These are phyloP conservation scores for Comarum palustre DNA, from an alignment of 306 rosid genomes.

Conservation along the genomic window DNA sequence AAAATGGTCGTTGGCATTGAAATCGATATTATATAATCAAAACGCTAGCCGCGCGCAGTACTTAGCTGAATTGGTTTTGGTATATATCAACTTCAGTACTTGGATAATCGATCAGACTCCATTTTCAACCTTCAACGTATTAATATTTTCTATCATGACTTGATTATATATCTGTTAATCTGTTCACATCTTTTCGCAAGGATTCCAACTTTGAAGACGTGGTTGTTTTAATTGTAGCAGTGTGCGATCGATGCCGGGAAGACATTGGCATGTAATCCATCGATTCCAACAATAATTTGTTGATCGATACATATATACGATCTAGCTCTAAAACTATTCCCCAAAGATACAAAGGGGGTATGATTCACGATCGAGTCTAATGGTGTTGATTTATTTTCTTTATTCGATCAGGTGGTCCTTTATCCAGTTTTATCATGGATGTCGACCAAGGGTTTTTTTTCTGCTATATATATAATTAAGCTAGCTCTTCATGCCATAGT, in stretches of 20 bases:
- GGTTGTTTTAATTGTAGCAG: not conserved
- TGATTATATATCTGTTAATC: not conserved
- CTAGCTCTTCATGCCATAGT: not conserved
- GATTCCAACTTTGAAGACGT: not conserved
- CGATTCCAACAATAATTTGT: not conserved
- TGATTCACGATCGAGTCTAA: not conserved
- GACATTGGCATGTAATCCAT: not conserved
- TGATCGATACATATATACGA: not conserved
- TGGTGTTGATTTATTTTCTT: no score
- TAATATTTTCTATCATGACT: not conserved
- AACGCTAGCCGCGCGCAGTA: no score
- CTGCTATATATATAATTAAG: not conserved
- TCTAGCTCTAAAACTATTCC: not conserved
- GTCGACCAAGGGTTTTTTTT: not conserved
- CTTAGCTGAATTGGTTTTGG: not conserved
- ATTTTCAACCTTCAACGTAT: not conserved
- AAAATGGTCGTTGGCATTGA: no score
- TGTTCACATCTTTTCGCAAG: not conserved
- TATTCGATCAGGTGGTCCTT: not conserved
- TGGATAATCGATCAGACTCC: not conserved
- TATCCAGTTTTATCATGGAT: not conserved
- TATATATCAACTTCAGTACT: constrained; percentile 7
- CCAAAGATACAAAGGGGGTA: not conserved
- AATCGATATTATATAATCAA: no score
- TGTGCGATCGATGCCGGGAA: not conserved